These are phyloP conservation scores for Pulveroboletus sp. DNA, from an alignment of 768 basidiomycete species.

Conservation along the genomic window DNA sequence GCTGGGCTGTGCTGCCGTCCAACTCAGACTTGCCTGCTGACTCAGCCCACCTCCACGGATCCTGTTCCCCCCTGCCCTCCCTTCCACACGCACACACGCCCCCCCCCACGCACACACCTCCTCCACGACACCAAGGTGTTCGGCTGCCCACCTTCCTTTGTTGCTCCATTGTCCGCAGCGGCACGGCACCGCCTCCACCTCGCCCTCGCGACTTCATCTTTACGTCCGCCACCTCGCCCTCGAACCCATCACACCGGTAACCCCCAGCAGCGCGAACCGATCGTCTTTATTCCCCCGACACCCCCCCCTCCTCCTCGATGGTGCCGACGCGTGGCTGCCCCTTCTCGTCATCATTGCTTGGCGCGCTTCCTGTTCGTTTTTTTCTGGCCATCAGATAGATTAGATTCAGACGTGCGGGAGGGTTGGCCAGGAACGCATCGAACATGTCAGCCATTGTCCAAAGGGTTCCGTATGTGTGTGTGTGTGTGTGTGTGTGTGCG, in stretches of 20 bases:
- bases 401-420: constrained; percentile 5
- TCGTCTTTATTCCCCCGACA: not conserved
- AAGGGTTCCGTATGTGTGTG: too few species aligned
- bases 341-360: constrained; percentile 11
- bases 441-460: not conserved
- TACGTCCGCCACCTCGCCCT: constrained; percentile 10
- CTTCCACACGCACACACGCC: constrained; percentile 7
- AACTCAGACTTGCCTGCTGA: constrained; percentile 24
- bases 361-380: constrained; percentile 1
- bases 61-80: constrained; percentile 6
- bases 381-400: not conserved
- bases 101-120: constrained; percentile 1
- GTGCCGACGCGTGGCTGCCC: not conserved
- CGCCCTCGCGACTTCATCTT: not conserved
- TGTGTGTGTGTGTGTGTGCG: too few species aligned
- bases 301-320: not conserved
- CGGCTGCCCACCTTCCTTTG: not conserved
- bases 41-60: constrained; percentile 16
- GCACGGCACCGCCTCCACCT: constrained; percentile 23
- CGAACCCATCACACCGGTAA: too few species aligned
- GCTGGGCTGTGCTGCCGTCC: constrained; percentile 19
- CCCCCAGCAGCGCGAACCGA: too few species aligned
- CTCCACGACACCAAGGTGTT: constrained; percentile 20
- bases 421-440: constrained; percentile 11
- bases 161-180: constrained; percentile 12